A percentile compares a stretch with the other conserved stretches of the same genome.
Evolutionary conservation across 768 basidiomycete genomes (phyloP).

Genomic region (Termitomyces sp.): DNA sequence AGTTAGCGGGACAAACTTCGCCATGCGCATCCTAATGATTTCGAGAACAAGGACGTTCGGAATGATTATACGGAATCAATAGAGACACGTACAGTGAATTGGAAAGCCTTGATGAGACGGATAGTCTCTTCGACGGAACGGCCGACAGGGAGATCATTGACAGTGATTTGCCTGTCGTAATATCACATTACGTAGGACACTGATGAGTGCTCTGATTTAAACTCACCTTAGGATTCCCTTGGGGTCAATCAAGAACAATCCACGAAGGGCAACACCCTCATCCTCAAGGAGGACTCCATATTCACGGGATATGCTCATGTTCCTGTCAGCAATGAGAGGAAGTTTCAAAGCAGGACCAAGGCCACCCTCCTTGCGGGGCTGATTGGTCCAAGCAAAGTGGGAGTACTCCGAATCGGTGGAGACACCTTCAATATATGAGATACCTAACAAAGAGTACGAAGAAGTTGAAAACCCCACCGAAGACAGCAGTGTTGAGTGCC

Average conservation of each 20-base stretch:
- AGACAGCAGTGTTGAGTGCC: constrained; percentile 65
- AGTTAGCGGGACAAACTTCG: constrained; percentile 91
- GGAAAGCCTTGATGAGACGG: constrained; percentile 90
- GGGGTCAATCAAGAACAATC: constrained; percentile 83
- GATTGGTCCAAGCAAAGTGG: constrained; percentile 83
- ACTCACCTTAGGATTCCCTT: constrained; percentile 66
- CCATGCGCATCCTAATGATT: constrained; percentile 87
- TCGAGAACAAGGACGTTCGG: neutral
- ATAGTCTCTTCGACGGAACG: constrained; percentile 92
- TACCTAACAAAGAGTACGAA: neutral
- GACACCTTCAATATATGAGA: constrained; percentile 24
- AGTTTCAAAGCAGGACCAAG: constrained; percentile 86
- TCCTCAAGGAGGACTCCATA: constrained; percentile 90
- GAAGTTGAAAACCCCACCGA: constrained; percentile 43
- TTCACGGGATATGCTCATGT: constrained; percentile 73
- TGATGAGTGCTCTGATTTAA: neutral
- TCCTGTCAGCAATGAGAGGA: constrained; percentile 76
- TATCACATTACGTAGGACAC: neutral
- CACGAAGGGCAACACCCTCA: constrained; percentile 83
- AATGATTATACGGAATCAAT: neutral
- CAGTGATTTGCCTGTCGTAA: constrained; percentile 64
- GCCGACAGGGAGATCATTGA: constrained; percentile 94
- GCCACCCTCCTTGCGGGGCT: constrained; percentile 80
- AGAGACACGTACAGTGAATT: constrained; percentile 60
- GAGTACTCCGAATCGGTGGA: constrained; percentile 90